Conservation (phyloP, 2,329 filamentous ascomycete genomes). For the Dothideomycetes sp. region DNA sequence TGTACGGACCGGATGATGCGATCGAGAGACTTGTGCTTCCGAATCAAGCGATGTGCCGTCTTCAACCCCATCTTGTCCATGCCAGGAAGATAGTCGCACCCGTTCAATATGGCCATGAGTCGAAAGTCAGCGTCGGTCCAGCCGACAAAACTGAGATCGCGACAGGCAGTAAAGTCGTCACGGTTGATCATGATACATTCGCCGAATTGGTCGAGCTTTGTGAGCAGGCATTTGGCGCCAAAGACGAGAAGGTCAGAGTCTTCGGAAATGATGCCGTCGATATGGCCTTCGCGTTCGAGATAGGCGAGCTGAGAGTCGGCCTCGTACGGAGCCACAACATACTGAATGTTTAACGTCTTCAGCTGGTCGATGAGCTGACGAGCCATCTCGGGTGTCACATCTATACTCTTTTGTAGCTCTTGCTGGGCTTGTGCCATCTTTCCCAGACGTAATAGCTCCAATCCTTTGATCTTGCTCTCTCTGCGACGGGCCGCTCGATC, state of each 20-base stretch:
- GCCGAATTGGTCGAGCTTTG: constrained; percentile 89
- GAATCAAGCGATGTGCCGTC: constrained; percentile 81
- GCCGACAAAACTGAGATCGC: constrained; percentile 78
- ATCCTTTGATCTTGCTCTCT: constrained; percentile 63
- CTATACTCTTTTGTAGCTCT: constrained; percentile 89
- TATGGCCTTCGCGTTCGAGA: constrained; percentile 73
- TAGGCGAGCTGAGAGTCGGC: constrained; percentile 96
- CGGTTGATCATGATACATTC: constrained; percentile 89
- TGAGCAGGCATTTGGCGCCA: constrained; percentile 79
- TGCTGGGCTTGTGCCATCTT: constrained; percentile 70
- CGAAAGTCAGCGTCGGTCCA: constrained; percentile 91
- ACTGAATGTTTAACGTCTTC: constrained; percentile 69
- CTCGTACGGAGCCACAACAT: constrained; percentile 93
- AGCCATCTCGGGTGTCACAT: constrained; percentile 95
- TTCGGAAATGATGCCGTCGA: constrained; percentile 85
- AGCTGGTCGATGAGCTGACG: constrained; percentile 83
- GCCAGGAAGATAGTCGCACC: constrained; percentile 87
- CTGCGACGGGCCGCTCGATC: constrained; percentile 66
- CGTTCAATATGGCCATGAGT: constrained; percentile 91
- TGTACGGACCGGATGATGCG: constrained; percentile 72
- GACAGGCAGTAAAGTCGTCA: constrained; percentile 76
- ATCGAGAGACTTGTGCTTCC: constrained; percentile 83
- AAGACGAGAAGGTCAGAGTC: constrained; percentile 96
- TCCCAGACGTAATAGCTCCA: constrained; percentile 73
- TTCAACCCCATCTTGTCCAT: constrained; percentile 84